phyloP scores from a whole-genome alignment of 2,329 filamentous ascomycete species.

The Rugonectria rugulosa region DNA sequence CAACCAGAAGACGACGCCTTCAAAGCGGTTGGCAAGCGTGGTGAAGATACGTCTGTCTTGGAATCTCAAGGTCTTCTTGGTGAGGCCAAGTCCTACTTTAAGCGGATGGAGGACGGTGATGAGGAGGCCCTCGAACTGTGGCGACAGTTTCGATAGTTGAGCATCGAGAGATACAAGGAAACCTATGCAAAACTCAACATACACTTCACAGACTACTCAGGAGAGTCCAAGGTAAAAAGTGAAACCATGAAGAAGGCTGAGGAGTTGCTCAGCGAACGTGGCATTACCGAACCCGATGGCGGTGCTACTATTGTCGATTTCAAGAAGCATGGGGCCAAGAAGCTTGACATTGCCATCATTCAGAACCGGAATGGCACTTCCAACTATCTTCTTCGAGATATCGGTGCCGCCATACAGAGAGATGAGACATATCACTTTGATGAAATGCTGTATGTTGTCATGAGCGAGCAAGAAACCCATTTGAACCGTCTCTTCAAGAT shows the following conservation, averaged over 20 bases:
- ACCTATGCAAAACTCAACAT: conserved; percentile 69
- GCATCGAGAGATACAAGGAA: conserved; percentile 64
- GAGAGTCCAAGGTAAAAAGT: conserved; percentile 65
- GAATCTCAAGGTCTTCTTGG: conserved; percentile 54
- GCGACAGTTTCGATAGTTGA: conserved; percentile 65
- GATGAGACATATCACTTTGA: conserved; percentile 54
- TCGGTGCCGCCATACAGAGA: conserved; percentile 65
- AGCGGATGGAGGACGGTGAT: conserved; percentile 67
- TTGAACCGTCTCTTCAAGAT: conserved; percentile 36
- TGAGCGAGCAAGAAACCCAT: conserved; percentile 45
- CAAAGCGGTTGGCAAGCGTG: conserved; percentile 57
- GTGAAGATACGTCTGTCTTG: conserved; percentile 52
- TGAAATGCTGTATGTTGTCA: conserved; percentile 51
- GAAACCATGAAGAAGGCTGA: conserved; percentile 66
- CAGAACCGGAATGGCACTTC: conserved; percentile 70
- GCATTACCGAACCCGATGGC: conserved; percentile 67
- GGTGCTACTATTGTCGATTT: conserved; percentile 75
- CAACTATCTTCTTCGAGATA: conserved; percentile 74
- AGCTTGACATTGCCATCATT: conserved; percentile 71
- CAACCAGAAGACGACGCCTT: conserved; percentile 67
- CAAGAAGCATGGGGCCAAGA: conserved; percentile 70
- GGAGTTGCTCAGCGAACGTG: conserved; percentile 62
- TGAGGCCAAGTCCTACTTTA: conserved; percentile 68
- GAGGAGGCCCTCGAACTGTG: conserved; percentile 63
- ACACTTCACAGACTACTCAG: conserved; percentile 70